Evolutionary conservation across 495 filamentous ascomycete genomes (phyloP), one percentile per base, ranked within the genome.

Genomic region (Schizothecium vesticola): DNA sequence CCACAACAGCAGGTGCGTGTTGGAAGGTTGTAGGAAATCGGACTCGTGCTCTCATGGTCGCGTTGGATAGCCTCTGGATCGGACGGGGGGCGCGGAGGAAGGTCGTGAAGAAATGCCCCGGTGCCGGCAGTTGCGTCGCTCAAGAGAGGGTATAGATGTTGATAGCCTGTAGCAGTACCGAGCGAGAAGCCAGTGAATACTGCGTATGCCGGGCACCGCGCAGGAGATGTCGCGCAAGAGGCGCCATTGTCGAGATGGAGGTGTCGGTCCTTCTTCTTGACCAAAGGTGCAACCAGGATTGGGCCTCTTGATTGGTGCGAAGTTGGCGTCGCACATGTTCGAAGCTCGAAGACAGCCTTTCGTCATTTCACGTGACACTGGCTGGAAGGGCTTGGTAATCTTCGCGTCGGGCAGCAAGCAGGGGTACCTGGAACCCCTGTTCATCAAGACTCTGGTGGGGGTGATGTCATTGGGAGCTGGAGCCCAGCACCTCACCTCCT

Each of bases 361-460:
- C 75, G 74, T 70, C 74, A 76, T 77, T 76, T 77, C 75, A 77
- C 75, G 75, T 77, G 75, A 11, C 16, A 10, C 25, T n/a, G n/a
- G n/a, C n/a, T n/a, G n/a, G n/a, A n/a, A n/a, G 55, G 43, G 43
- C 43, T 51, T 51, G 43, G 43, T 51, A 19, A 51, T 5, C 43
- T 60, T 21, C 1, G 19, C 56, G 59, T 60, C 12, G 56, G 59
- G 51, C 13, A 56, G 24, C 56, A 22, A 43, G 33, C 43, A 43
- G 7, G 36, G 63, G 12, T 16, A 60, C 25, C 3, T 25, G 24
- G 25, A 10, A 36, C 60, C 60, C 60, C 60, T 36, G 60, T 61
- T 22, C 60, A 3, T 22, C 60, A 3, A 13, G 31, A 31, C 60
- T 13, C 33, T 13, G 33, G 21, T 3, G 10, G 21, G 29, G 61